These are phyloP conservation scores for Azolla pinnata DNA, from an alignment of 75 land plant species.

Conservation along the genomic window DNA sequence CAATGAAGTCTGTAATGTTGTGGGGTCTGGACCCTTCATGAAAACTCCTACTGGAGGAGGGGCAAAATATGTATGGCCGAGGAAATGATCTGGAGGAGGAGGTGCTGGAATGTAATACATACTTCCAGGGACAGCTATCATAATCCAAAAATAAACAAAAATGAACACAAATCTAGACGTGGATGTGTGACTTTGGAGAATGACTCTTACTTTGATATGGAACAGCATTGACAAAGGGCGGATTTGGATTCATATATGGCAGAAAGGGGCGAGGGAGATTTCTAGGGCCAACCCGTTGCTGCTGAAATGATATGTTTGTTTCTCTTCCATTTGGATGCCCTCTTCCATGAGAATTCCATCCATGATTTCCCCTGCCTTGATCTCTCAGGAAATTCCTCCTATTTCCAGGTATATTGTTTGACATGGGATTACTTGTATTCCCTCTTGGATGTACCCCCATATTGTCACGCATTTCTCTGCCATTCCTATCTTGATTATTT, in stretches of 20 bases:
- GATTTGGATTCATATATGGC: slow-evolving; percentile 2
- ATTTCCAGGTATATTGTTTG: background rate
- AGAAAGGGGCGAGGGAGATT: background rate
- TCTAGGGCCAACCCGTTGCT: background rate
- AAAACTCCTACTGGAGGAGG: slow-evolving; percentile 1
- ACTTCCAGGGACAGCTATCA: background rate
- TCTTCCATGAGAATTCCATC: background rate
- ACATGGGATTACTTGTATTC: background rate
- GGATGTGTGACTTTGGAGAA: background rate
- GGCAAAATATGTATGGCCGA: background rate
- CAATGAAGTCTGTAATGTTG: slow-evolving; percentile 22
- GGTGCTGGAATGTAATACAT: slow-evolving; percentile 4
- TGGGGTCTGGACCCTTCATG: slow-evolving; percentile 24
- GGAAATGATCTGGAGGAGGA: background rate
- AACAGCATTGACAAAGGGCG: background rate
- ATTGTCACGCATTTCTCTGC: background rate
- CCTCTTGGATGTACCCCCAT: background rate
- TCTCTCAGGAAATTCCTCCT: background rate
- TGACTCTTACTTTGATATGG: background rate
- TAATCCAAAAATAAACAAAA: background rate
- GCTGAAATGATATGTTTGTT: background rate
- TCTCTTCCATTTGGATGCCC: background rate
- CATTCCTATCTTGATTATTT: background rate
- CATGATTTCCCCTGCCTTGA: background rate
- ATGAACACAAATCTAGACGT: background rate